Evolutionary conservation across 2,329 filamentous ascomycete genomes (phyloP), one percentile per base, ranked within the genome.

Genomic region (Cercospora berteroae): DNA sequence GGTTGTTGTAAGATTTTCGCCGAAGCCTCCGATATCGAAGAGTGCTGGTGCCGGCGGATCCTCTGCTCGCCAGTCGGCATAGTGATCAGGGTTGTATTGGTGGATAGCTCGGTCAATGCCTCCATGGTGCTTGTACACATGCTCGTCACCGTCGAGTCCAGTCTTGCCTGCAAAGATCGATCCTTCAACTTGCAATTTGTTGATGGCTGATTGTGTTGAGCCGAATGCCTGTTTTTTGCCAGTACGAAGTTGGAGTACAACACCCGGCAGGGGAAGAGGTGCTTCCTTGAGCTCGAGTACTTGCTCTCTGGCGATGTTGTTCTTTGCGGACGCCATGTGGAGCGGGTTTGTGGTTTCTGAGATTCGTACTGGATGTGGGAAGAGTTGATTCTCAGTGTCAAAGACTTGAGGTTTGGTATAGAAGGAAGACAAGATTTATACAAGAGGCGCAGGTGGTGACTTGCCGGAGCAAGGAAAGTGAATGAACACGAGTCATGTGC

Each of bases 51-150:
- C 81, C 0, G 80, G 76, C 1, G 86, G 86, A 66, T 83, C 83
- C 44, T 85, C 83, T 4, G 75, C 64, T n/a, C 76, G 79, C 87
- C 87, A 89, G 31, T 76, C 71, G 0, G 79, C 68, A 71, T 89
- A 89, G 73, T 89, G 86, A 0, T 82, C 80, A 1, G 82, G 82
- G 74, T 84, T 87, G 73, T 89, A 87, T 84, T 76, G 71, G 52
- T 86, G 83, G 18, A 89, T 79, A 0, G 87, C 87, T 75, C 89
- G 88, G 65, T 90, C 87, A 0, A 78, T 74, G 0, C 87, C 87
- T 3, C 87, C 87, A 66, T 89, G 87, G 64, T 88, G 87, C 0
- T 83, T 85, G 12, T 81, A 81, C 64, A 87, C 86, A 63, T 89
- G 87, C 72, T 88, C 86, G 67, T 89, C 87, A 5, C 79, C 83